These are phyloP conservation scores for Amaranthus tricolor DNA, from an alignment of 179 eudicot species.

Conservation along the genomic window DNA sequence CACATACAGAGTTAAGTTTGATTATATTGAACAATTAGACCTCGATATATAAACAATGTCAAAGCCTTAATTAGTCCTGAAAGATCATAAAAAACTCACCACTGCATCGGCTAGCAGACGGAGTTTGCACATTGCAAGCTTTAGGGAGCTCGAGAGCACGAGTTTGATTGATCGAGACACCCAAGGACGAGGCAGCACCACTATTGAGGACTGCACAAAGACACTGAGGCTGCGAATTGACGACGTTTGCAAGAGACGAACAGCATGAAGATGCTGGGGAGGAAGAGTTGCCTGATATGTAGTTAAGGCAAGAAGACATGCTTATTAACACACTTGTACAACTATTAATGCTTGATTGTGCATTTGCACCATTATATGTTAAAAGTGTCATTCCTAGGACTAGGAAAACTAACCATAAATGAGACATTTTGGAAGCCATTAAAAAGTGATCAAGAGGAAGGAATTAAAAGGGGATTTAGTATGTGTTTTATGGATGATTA, in stretches of 20 bases:
- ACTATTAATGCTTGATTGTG: conserved; percentile 35
- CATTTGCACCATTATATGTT: conserved; percentile 28
- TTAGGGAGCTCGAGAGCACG: conserved; percentile 56
- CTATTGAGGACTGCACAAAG: conserved; percentile 55
- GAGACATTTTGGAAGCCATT: conserved; percentile 25
- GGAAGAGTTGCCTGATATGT: conserved; percentile 52
- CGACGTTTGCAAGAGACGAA: conserved; percentile 60
- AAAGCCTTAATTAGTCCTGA: neutral
- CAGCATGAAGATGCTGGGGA: conserved; percentile 60
- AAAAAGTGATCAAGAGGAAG: neutral
- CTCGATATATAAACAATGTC: neutral
- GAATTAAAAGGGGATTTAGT: conserved; percentile 12
- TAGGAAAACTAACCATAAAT: conserved; percentile 8
- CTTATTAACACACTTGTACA: conserved; percentile 58
- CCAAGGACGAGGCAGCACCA: conserved; percentile 44
- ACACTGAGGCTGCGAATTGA: conserved; percentile 59
- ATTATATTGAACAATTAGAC: too few species aligned
- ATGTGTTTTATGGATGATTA: neutral
- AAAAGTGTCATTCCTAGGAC: conserved; percentile 20
- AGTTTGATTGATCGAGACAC: conserved; percentile 55
- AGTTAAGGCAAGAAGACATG: conserved; percentile 69
- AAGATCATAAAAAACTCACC: conserved; percentile 16
- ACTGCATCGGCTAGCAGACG: conserved; percentile 35
- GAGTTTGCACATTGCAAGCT: conserved; percentile 58
- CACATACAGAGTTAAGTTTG: neutral